Evolutionary conservation across 1,284 basidiomycete genomes (phyloP), one percentile per base, ranked within the genome.

Genomic region (Boletus semigastroideus): DNA sequence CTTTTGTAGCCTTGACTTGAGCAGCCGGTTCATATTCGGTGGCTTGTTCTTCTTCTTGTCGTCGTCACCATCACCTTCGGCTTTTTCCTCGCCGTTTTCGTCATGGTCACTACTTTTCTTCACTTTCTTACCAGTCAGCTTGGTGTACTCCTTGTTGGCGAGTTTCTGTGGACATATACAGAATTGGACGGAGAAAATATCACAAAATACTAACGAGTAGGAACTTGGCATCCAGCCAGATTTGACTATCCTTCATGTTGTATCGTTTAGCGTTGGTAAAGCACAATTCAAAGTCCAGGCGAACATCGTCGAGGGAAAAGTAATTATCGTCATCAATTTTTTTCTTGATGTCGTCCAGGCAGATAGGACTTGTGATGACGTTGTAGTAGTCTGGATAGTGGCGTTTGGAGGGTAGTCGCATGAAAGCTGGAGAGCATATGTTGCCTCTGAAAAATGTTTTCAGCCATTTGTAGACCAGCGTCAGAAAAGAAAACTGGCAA

Each of bases 201-300:
- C 19, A 14, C 13, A 17, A 41, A 31, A 25, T 13, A 59, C 65
- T 53, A 56, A 83, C 82, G 61, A 79, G 63, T 31, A 84, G 67
- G 41, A 79, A 78, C 66, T 87, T 88, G 10, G 94, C 94, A 71
- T 94, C 90, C 52, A 80, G 78, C 78, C 84, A 95, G 49, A 97
- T 93, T 51, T 78, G 78, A 67, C 92, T 95, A 27, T 87, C 90
- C 66, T 87, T 86, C 68, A 86, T 78, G 69, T 98, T 98, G 73
- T 94, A 98, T 59, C 79, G 76, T 73, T 92, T 92, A 19, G 94
- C 94, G 67, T 98, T 98, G 62, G 78, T 81, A 70, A 94, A 96
- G 70, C 93, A 92, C 34, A 86, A 77, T 60, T 94, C 91, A 45
- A 94, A 84, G 64, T 95, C 94, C 46, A 80, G 77, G 61, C 82